Percentiles rank a stretch among this genome's conserved stretches.
phyloP scores from a whole-genome alignment of 305 asterid species.

The Rubia tinctorum region DNA sequence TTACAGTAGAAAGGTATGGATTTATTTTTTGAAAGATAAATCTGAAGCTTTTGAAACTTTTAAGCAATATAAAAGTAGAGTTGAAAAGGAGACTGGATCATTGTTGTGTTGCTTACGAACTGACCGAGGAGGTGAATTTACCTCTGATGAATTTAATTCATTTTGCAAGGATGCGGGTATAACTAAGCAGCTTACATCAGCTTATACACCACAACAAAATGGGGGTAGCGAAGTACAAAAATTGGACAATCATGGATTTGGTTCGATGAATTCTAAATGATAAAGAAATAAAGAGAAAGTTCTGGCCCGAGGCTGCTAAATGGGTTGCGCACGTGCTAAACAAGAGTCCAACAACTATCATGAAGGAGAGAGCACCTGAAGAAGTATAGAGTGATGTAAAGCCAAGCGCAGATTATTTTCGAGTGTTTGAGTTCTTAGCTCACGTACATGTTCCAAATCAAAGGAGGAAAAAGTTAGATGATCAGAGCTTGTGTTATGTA shows the following conservation, averaged over 20 bases:
- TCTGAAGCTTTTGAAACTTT: background rate
- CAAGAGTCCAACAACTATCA: background rate
- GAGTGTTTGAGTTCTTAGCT: conserved; percentile 1
- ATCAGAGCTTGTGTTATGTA: background rate
- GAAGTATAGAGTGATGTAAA: conserved; percentile 1
- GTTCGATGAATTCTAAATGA: conserved; percentile 5
- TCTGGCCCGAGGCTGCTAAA: conserved; percentile 1
- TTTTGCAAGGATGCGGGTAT: background rate
- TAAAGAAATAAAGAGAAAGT: background rate
- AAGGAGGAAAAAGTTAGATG: background rate
- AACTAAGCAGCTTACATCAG: background rate
- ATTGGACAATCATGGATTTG: background rate
- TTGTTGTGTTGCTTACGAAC: background rate
- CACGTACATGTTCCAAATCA: conserved; percentile 1
- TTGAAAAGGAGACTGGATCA: background rate
- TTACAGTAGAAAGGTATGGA: background rate
- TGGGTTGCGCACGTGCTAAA: background rate
- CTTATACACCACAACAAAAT: conserved; percentile 1
- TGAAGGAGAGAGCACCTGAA: background rate
- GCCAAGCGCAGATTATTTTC: background rate
- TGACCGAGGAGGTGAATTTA: background rate
- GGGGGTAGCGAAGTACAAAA: background rate
- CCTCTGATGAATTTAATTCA: background rate
- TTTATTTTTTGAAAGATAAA: background rate
- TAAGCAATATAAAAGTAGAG: background rate